These are phyloP conservation scores for Escovopsis sp. DNA, from an alignment of 2,329 filamentous ascomycete species.

Conservation along the genomic window DNA sequence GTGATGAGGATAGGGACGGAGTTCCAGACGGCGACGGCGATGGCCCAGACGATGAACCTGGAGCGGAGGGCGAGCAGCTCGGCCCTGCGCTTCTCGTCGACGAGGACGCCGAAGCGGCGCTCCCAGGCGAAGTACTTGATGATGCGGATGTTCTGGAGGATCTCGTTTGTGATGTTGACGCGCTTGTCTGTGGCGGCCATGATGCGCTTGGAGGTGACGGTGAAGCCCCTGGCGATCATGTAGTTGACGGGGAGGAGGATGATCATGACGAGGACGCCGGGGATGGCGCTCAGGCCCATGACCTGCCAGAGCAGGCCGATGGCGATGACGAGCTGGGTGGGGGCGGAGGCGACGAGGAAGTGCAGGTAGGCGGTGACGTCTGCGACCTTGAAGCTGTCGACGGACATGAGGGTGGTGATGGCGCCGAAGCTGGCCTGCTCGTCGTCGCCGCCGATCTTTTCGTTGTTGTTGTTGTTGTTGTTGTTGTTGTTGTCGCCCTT, in stretches of 20 bases:
- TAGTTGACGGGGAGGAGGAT: constrained; percentile 85
- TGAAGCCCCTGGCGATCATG: constrained; percentile 72
- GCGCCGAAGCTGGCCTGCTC: constrained; percentile 84
- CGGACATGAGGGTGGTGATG: constrained; percentile 99
- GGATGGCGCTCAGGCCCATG: constrained; percentile 84
- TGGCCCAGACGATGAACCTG: constrained; percentile 82
- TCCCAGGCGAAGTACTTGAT: constrained; percentile 99
- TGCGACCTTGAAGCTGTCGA: constrained; percentile 96
- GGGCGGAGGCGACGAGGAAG: constrained; percentile 85
- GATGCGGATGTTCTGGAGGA: constrained; percentile 92
- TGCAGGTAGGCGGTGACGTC: constrained; percentile 92
- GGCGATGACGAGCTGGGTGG: constrained; percentile 73
- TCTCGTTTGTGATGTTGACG: constrained; percentile 92
- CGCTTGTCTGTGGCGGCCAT: constrained; percentile 87
- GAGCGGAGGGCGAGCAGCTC: constrained; percentile 69
- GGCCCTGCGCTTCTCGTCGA: constrained; percentile 71
- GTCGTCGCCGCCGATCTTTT: constrained; percentile 30
- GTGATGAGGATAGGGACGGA: constrained; percentile 90
- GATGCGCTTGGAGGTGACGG: constrained; percentile 75
- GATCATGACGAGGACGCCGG: constrained; percentile 81
- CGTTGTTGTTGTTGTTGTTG: constrained; percentile 12
- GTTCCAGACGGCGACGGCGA: constrained; percentile 90
- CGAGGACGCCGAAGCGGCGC: constrained; percentile 69
- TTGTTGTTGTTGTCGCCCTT: too few relatives aligned
- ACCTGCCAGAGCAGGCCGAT: constrained; percentile 75